These are phyloP conservation scores for Aspergillus aculeatus DNA, from an alignment of 2,329 filamentous ascomycete species.

Conservation along the genomic window DNA sequence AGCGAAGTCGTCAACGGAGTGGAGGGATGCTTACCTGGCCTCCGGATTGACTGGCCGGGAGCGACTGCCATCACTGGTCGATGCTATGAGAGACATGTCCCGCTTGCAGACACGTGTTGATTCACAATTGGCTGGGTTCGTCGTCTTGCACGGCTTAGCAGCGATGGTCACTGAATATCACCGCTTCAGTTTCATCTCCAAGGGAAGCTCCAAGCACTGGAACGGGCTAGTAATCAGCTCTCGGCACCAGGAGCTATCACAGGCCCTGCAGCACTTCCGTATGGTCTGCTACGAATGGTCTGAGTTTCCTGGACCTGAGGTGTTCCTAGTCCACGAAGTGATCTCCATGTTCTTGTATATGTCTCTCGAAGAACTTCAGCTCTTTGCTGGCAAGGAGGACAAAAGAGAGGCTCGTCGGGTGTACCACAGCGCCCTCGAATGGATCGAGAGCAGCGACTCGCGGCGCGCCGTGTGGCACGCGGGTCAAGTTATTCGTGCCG, in stretches of 20 bases:
- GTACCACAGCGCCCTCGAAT: conserved; percentile 36
- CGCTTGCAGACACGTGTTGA: conserved; percentile 56
- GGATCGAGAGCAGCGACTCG: conserved; percentile 38
- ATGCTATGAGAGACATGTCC: conserved; percentile 58
- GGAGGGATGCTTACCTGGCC: conserved; percentile 61
- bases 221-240: conserved; percentile 51
- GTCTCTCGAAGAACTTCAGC: conserved; percentile 45
- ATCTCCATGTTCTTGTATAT: conserved; percentile 40
- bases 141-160: conserved; percentile 67
- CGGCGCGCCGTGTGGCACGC: conserved; percentile 61
- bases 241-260: conserved; percentile 63
- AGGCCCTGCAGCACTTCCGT: conserved; percentile 55
- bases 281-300: conserved; percentile 31
- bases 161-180: conserved; percentile 66
- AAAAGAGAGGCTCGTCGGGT: conserved; percentile 39
- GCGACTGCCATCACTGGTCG: conserved; percentile 41
- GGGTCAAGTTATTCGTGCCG: conserved; percentile 64
- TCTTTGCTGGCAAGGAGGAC: conserved; percentile 46
- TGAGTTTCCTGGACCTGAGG: conserved; percentile 22
- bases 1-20: conserved; percentile 61
- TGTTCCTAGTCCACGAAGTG: conserved; percentile 35
- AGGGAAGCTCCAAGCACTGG: conserved; percentile 40
- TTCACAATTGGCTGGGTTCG: conserved; percentile 55
- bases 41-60: conserved; percentile 19
- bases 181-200: conserved; percentile 49